Evolutionary conservation across 108 stramenopile genomes (phyloP).

Genomic region (Mediolabrus comicus): DNA sequence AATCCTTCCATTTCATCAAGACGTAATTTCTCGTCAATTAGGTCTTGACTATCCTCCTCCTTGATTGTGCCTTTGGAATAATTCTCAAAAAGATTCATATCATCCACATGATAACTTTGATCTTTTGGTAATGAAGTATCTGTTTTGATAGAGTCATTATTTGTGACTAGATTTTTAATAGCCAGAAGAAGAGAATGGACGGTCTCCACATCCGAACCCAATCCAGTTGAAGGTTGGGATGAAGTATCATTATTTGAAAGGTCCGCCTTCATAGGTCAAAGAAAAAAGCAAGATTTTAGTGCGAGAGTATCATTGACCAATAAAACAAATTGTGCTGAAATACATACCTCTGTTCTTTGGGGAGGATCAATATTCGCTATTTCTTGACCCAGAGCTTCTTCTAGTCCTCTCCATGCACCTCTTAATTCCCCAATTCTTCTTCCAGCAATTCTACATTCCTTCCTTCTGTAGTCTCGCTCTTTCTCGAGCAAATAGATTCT

Average conservation of each 20-base stretch:
- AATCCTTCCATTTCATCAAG: conserved; percentile 48
- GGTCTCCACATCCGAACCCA: conserved; percentile 42
- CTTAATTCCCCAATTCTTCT: conserved; percentile 29
- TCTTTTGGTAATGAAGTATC: conserved; percentile 4
- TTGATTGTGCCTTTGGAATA: conserved; percentile 27
- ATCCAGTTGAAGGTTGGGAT: conserved; percentile 22
- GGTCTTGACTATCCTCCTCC: conserved; percentile 23
- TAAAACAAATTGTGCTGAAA: background rate
- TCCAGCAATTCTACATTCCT: conserved; percentile 53
- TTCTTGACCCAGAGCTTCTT: conserved; percentile 31
- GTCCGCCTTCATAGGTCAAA: background rate
- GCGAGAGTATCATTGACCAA: background rate
- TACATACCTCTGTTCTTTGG: conserved; percentile 1
- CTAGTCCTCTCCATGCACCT: conserved; percentile 37
- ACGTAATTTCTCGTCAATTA: conserved; percentile 18
- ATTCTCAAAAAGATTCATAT: conserved; percentile 34
- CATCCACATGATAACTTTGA: conserved; percentile 18
- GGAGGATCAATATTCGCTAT: conserved; percentile 4
- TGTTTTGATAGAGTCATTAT: conserved; percentile 4
- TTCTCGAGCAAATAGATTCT: conserved; percentile 52
- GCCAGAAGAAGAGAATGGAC: conserved; percentile 22
- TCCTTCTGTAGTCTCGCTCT: conserved; percentile 71
- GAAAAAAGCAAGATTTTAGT: background rate
- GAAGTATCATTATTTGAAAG: background rate
- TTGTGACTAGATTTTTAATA: conserved; percentile 23